Evolutionary conservation across 2,329 filamentous ascomycete species (phyloP), one percentile per base, ranked within the genome.

Genomic region (Huntiella bhutanensis): DNA sequence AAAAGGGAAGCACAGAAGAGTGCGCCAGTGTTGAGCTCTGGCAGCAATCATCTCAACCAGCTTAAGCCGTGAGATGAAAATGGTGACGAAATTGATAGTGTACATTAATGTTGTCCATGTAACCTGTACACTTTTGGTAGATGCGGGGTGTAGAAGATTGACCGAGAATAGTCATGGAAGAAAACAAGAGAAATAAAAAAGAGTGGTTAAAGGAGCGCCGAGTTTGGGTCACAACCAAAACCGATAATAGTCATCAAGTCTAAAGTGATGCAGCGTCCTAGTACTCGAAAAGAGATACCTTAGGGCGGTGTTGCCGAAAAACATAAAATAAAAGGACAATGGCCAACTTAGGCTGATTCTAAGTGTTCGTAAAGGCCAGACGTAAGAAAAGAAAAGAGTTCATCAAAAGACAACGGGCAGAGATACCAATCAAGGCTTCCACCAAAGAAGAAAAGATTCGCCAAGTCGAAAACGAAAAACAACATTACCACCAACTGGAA

Each of bases 381-480:
- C 13, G 36, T 15, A 44, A 37, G 33, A 34, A 46, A 48, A 7
- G 39, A 34, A 50, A 36, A 42, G 44, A 41, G 17, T 47, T 43
- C 45, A 45, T 47, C 43, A 47, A 51, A 47, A 49, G 47, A 49
- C 44, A 51, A 51, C 33, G 19, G 39, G 45, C 13, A 49, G 47
- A 47, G 42, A 34, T 41, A 32, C 47, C 48, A 50, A 43, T 39
- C 3, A 48, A 48, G 46, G 46, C 40, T 42, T 47, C 46, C 46
- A 13, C 46, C 46, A 16, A 33, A 43, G 40, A 48, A 41, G 16
- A 46, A 33, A 41, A 42, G 15, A 34, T 34, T 15, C 16, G 34
- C 16, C 13, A 34, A 16, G 19, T 16, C 33, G 28, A 41, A 46
- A 40, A 39, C 32, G 44, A 41, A 33, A 47, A 37, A 37, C 34